Evolutionary conservation across 768 basidiomycete genomes (phyloP).

Genomic region (Suillus sp.): DNA sequence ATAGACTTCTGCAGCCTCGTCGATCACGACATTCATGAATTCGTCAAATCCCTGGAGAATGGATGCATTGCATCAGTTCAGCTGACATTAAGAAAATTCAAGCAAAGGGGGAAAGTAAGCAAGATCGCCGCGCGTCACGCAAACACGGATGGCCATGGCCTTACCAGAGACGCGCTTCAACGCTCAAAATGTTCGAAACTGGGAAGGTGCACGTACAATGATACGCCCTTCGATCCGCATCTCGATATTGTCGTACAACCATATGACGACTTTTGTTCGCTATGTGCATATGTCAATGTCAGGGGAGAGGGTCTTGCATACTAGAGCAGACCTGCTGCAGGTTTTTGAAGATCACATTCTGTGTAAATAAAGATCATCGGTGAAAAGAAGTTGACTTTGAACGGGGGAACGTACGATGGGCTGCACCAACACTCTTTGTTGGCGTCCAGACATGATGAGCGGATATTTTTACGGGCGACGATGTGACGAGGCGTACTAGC

Average conservation of each 20-base stretch:
- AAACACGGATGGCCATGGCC: conserved; percentile 29
- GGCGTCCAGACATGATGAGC: conserved; percentile 82
- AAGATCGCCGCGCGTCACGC: conserved; percentile 14
- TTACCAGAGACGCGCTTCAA: conserved; percentile 44
- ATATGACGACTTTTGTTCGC: conserved; percentile 86
- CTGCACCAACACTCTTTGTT: conserved; percentile 98
- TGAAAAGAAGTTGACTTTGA: conserved; percentile 7
- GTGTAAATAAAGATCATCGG: conserved; percentile 17
- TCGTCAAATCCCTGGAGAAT: conserved; percentile 90
- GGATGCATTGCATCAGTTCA: conserved; percentile 25
- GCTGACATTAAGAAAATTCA: conserved; percentile 11
- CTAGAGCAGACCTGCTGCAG: conserved; percentile 68
- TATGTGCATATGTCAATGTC: conserved; percentile 35
- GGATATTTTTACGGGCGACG: conserved; percentile 11
- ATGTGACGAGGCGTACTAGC: conserved; percentile 12
- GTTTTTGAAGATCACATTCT: conserved; percentile 99
- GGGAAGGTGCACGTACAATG: conserved; percentile 65
- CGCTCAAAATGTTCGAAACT: conserved; percentile 33
- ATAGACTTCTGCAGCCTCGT: conserved; percentile 91
- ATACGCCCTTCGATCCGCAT: conserved; percentile 97
- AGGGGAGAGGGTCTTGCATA: conserved; percentile 7
- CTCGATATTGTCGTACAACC: conserved; percentile 96
- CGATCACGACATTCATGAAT: conserved; percentile 98
- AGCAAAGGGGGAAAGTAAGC: conserved; percentile 12
- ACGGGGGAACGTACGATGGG: conserved; percentile 77